A percentile compares a stretch with the other conserved stretches of the same genome.
phyloP scores from a whole-genome alignment of 2,329 filamentous ascomycete species.

The Botrytis porri region DNA sequence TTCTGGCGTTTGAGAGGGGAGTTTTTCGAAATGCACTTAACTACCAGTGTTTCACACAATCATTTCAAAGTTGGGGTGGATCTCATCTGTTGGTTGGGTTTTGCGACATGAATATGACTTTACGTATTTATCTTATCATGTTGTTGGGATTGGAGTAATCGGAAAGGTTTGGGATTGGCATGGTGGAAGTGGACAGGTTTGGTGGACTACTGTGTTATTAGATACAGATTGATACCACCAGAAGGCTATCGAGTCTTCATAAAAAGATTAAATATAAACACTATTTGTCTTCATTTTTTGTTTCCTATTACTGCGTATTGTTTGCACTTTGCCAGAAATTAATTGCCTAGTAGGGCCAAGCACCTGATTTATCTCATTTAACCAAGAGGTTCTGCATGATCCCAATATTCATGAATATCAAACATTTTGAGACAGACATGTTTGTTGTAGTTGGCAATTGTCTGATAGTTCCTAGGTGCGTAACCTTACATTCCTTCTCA shows the following conservation, averaged over 20 bases:
- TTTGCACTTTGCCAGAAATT: not conserved
- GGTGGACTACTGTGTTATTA: not conserved
- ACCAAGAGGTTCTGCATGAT: not conserved
- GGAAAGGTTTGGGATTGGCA: not conserved
- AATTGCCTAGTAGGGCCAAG: not conserved
- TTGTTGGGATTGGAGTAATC: conserved; percentile 4
- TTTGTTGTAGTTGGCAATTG: not conserved
- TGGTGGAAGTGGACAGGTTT: not conserved
- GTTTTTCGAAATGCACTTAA: not conserved
- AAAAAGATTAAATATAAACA: not conserved
- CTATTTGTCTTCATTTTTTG: not conserved
- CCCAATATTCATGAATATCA: not conserved
- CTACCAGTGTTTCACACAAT: conserved; percentile 1
- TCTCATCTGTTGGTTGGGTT: conserved; percentile 2
- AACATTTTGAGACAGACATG: not conserved
- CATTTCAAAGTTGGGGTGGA: conserved; percentile 5
- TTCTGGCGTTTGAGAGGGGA: conserved; percentile 1
- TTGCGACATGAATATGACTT: conserved; percentile 9
- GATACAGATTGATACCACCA: conserved; percentile 2
- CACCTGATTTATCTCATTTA: not conserved
- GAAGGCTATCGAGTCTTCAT: not conserved
- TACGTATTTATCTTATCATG: conserved; percentile 9
- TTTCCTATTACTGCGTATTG: not conserved
- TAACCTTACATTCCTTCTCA: not conserved
- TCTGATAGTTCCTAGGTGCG: not conserved